Percentiles rank a stretch among this genome's conserved stretches.
Evolutionary conservation across 2,329 filamentous ascomycete genomes (phyloP).

Genomic region (Alternaria sp.): DNA sequence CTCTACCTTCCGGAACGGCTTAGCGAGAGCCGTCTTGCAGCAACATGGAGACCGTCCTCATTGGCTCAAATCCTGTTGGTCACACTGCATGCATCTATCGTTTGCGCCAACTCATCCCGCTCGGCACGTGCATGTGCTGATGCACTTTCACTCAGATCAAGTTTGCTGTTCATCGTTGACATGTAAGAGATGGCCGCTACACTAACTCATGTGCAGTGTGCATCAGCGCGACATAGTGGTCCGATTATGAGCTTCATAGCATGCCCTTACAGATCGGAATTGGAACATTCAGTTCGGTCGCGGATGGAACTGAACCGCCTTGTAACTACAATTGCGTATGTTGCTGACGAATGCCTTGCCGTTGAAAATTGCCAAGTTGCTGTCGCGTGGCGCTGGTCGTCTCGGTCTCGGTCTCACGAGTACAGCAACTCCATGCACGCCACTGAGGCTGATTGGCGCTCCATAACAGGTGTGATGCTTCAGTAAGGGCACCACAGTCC

Average conservation of each 20-base stretch:
- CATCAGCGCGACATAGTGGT: neutral
- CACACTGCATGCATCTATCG: slow-evolving; percentile 13
- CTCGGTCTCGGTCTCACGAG: neutral
- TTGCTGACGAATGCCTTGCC: slow-evolving; percentile 7
- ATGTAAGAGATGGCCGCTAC: neutral
- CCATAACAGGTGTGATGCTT: neutral
- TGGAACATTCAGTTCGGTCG: neutral
- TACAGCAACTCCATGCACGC: slow-evolving; percentile 5
- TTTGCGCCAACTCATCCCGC: slow-evolving; percentile 2
- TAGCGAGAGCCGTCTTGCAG: slow-evolving; percentile 9
- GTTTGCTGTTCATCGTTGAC: neutral
- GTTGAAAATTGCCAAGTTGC: neutral
- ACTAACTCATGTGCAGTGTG: neutral
- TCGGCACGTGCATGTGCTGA: neutral
- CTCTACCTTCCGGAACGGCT: slow-evolving; percentile 16
- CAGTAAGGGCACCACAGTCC: neutral
- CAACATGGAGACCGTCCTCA: neutral
- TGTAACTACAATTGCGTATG: neutral
- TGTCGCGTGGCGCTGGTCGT: slow-evolving; percentile 1
- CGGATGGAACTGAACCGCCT: neutral
- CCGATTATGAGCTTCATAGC: neutral
- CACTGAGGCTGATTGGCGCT: slow-evolving; percentile 1
- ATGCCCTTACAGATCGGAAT: neutral
- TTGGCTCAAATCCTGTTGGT: slow-evolving; percentile 7
- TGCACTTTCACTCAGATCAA: neutral